Conservation (phyloP, 345 rosid genomes). For the Luvunga scandens region DNA sequence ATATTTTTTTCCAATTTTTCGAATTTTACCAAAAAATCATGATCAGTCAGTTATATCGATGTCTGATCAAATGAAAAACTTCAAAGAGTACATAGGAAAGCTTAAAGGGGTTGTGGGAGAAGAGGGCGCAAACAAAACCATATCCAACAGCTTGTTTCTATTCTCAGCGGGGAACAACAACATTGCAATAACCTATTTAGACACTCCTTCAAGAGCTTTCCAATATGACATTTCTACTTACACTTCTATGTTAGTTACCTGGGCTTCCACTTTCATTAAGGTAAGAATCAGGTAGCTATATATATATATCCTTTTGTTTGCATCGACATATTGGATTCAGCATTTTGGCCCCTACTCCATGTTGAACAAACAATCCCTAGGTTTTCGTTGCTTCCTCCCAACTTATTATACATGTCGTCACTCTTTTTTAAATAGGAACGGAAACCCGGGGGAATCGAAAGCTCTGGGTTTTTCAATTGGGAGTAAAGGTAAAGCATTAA, state of each 20-base stretch:
- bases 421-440: no score
- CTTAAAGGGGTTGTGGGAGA: constrained; percentile 10
- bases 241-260: constrained; percentile 1
- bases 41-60: not conserved
- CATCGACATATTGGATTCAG: no score
- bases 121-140: constrained; percentile 3
- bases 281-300: not conserved
- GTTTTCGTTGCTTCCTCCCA: no score
- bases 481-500: no score
- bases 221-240: constrained; percentile 4
- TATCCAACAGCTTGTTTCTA: constrained; percentile 8
- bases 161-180: constrained; percentile 24
- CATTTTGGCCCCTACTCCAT: no score
- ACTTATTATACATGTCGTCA: no score
- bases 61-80: constrained; percentile 6
- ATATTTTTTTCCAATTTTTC: no score
- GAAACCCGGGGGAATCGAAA: no score
- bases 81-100: constrained; percentile 16
- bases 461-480: no score
- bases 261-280: constrained; percentile 18
- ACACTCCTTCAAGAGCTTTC: not conserved
- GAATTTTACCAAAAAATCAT: no score
- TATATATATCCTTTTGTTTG: not conserved
- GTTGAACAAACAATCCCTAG: no score
- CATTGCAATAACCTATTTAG: constrained; percentile 8